Evolutionary conservation across 805 yeast species (phyloP), one percentile per base, ranked within the genome.

Genomic region (Wilhelminamyces savonicus): DNA sequence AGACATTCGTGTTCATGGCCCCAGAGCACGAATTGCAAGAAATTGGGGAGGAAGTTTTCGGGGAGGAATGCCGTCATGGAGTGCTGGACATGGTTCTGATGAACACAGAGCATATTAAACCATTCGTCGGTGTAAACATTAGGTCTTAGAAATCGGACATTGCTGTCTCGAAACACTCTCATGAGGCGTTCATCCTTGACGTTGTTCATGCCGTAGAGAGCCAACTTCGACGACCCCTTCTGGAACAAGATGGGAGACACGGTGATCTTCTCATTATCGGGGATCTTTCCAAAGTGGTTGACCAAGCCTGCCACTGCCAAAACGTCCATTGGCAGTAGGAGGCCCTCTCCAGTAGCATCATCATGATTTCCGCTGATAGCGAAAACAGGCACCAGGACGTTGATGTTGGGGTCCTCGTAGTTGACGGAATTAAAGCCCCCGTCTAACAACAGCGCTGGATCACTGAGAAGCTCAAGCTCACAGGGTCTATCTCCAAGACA

Each of bases 1-100:
- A 79, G 68, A 48, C 97, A 86, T 50, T 92, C 97, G 55, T 92
- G 98, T 52, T 92, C 98, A 54, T 92, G 98, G 12, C 98, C 98
- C 98, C 98, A 92, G 2, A 88, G 59, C 0, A 92, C 78, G 33
- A 90, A 63, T 48, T 92, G 87, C 27, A 92, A 46, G 49, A 88
- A 87, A 7, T 69, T 62, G 0, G 97, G 98, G 15, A 92, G 58
- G 43, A 83, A 82, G 30, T 67, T 69, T 40, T 88, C 97, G 5
- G 97, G 97, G 4, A 92, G 62, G 40, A 82, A 82, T 4, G 85
- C 78, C 0, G 94, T 83, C 25, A 76, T 76, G 1, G 94, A 74
- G 45, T 88, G 88, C 4, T 81, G 76, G 3, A 78, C 71, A 49
- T 84, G 96, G 55, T 92, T 92, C 56, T 92, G 98, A 54, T 92